Base-by-base conservation (phyloP, 2,329 filamentous ascomycete species). In the Colletotrichum echinochloae region DNA sequence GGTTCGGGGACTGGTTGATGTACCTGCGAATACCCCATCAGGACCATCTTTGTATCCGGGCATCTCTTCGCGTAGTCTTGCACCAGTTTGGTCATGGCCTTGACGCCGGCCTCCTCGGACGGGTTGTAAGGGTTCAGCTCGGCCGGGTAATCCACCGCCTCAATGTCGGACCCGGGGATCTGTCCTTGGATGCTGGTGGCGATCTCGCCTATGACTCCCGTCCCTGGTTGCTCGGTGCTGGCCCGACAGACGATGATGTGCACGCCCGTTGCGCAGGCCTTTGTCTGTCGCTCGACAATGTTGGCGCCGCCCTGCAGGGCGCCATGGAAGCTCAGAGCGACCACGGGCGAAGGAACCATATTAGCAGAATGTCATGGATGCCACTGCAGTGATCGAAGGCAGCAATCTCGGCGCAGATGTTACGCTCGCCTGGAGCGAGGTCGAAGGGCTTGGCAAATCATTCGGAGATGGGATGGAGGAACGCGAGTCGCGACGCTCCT, bases 1-100 rank as follows among this genome's bases (percentile, higher is more conserved):
- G 37, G 16, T 0, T 39, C 70, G 14, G 66, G 73, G 63, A 73
- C 59, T 3, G 26, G 5, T 8, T 7, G 14, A 68, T 74, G 23
- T 62, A 79, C 80, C 77, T 84, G 82, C 1, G 82, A 84, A 65
- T 82, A 84, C 0, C 82, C 82, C 56, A 84, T 63, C 30, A 84
- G 72, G 3, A 81, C 82, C 63, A 84, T 76, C 74, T 82, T 82
- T 60, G 76, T 75, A 18, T 78, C 73, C 1, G 82, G 81, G 44
- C 82, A 84, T 8, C 74, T 74, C 41, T 74, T 62, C 65, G 76
- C 73, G 64, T 84, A 83, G 33, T 75, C 69, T n/a, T 73, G 71
- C n/a, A 84, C 70, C 55, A 75, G 72, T 52, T 75, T 60, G 33
- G 75, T 79, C 75, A 83, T 71, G 44, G 74, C 76, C 62, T 76